phyloP scores from a whole-genome alignment of 2,329 filamentous ascomycete species.

The Dothideomycetidae sp. region DNA sequence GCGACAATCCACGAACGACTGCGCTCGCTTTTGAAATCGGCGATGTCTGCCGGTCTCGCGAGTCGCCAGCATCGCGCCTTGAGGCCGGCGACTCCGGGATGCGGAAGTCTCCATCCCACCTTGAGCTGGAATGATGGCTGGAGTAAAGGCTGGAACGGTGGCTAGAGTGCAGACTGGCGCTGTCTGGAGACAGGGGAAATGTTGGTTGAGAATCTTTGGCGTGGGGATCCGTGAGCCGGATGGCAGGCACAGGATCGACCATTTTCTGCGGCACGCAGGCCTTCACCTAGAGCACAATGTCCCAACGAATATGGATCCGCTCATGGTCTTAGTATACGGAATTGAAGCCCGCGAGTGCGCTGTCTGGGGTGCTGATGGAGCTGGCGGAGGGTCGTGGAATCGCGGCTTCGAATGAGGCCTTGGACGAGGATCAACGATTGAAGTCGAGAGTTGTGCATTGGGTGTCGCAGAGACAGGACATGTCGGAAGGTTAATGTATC shows the following conservation, averaged over 20 bases:
- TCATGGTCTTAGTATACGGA: neutral
- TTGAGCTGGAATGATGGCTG: conserved; percentile 1
- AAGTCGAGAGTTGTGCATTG: too few relatives aligned
- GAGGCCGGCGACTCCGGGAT: conserved; percentile 3
- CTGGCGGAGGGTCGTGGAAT: too few relatives aligned
- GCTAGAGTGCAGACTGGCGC: too few relatives aligned
- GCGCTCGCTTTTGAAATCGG: conserved; percentile 11
- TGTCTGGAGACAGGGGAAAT: conserved; percentile 11
- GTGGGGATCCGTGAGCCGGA: conserved; percentile 31
- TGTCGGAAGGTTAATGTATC: too few relatives aligned
- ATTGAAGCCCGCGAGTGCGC: too few relatives aligned
- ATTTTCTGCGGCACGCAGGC: conserved; percentile 16
- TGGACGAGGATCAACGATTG: too few relatives aligned
- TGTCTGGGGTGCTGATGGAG: too few relatives aligned
- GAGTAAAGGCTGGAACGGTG: too few relatives aligned
- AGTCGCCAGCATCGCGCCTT: conserved; percentile 4
- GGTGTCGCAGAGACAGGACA: too few relatives aligned
- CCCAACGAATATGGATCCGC: neutral
- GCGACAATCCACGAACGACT: conserved; percentile 17
- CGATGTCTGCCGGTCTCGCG: conserved; percentile 2
- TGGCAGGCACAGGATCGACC: conserved; percentile 28
- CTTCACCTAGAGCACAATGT: conserved; percentile 4
- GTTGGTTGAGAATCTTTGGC: conserved; percentile 22
- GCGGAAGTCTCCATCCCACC: conserved; percentile 9
- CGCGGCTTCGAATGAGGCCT: too few relatives aligned